Percentiles rank a stretch among this genome's conserved stretches.
Conservation (phyloP, 495 filamentous ascomycete species). For the Penicillium bovifimosum region DNA sequence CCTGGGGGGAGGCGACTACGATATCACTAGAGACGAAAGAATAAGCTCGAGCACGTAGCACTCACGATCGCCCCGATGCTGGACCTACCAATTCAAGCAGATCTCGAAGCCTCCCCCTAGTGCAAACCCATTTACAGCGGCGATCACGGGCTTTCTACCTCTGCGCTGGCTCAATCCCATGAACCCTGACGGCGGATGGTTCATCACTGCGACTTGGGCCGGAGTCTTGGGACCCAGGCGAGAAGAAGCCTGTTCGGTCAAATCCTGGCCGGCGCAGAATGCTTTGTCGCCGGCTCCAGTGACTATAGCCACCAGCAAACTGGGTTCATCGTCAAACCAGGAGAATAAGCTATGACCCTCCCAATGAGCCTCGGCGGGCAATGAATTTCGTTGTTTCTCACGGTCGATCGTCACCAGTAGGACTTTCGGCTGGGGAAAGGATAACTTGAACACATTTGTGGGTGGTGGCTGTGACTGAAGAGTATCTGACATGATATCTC, state of each 20-base stretch:
- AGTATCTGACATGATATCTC: slow-evolving; percentile 1
- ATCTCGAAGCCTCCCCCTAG: slow-evolving; percentile 72
- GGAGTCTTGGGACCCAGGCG: slow-evolving; percentile 2
- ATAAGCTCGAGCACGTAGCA: not conserved
- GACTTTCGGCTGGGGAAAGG: slow-evolving; percentile 30
- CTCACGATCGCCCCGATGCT: not conserved
- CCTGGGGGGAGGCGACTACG: slow-evolving; percentile 49
- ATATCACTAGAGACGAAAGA: slow-evolving; percentile 44
- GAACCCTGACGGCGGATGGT: slow-evolving; percentile 22
- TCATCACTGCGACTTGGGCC: slow-evolving; percentile 10
- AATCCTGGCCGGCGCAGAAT: slow-evolving; percentile 48
- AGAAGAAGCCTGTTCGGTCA: slow-evolving; percentile 25
- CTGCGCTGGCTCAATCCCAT: slow-evolving; percentile 25
- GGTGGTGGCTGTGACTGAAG: slow-evolving; percentile 13
- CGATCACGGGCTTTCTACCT: slow-evolving; percentile 54
- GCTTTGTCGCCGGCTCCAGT: slow-evolving; percentile 46
- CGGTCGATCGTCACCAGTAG: slow-evolving; percentile 35
- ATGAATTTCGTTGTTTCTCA: slow-evolving; percentile 36
- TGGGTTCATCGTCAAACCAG: slow-evolving; percentile 47
- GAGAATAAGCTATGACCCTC: slow-evolving; percentile 41
- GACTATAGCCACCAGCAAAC: slow-evolving; percentile 42
- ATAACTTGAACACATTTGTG: slow-evolving; percentile 15
- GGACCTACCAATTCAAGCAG: slow-evolving; percentile 47
- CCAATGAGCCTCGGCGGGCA: slow-evolving; percentile 37
- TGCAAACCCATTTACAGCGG: slow-evolving; percentile 63